These are phyloP conservation scores for Boletellus sp. DNA, from an alignment of 1,284 basidiomycete genomes.

Conservation along the genomic window DNA sequence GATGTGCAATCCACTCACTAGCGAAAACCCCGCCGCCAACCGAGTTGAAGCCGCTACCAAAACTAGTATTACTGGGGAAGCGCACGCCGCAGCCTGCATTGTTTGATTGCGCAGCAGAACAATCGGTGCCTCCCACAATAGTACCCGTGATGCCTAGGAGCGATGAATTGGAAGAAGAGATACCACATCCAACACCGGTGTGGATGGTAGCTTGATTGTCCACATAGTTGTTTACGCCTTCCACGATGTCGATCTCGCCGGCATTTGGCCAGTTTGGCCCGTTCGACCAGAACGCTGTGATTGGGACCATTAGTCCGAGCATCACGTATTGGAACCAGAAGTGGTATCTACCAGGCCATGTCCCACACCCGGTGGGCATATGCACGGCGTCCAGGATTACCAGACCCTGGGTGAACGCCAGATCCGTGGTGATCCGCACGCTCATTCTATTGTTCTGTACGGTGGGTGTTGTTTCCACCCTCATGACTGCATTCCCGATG, in stretches of 20 bases:
- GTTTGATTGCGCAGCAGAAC: conserved; percentile 60
- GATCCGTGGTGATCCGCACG: conserved; percentile 70
- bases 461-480: conserved; percentile 74
- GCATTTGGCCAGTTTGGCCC: conserved; percentile 69
- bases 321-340: conserved; percentile 26
- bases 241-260: conserved; percentile 87
- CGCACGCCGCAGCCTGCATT: conserved; percentile 72
- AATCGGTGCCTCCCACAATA: conserved; percentile 66
- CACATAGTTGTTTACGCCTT: conserved; percentile 76
- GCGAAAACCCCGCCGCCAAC: conserved; percentile 80
- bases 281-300: conserved; percentile 49
- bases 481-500: conserved; percentile 75
- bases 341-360: conserved; percentile 64
- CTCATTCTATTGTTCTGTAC: conserved; percentile 67
- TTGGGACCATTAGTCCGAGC: conserved; percentile 11
- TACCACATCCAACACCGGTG: conserved; percentile 66
- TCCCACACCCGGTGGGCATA: conserved; percentile 88
- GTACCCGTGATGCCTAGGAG: conserved; percentile 54
- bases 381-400: conserved; percentile 83
- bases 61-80: conserved; percentile 48
- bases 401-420: conserved; percentile 58
- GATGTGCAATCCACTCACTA: conserved; percentile 44
- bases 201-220: conserved; percentile 81
- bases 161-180: conserved; percentile 49
- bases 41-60: conserved; percentile 65